These are phyloP conservation scores for Pichia cabralensis DNA, from an alignment of 805 yeast genomes.

Conservation along the genomic window DNA sequence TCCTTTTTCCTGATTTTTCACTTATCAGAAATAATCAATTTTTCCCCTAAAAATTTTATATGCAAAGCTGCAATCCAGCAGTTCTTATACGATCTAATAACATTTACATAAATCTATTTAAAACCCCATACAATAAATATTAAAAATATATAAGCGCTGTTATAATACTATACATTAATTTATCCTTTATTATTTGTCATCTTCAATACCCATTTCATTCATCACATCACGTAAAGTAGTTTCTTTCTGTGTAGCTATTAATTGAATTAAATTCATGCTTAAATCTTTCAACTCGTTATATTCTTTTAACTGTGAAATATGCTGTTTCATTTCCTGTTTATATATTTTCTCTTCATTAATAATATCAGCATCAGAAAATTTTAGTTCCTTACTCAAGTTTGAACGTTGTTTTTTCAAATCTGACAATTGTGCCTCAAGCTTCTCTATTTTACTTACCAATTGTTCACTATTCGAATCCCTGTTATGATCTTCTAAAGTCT, in stretches of 20 bases:
- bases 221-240: conserved; percentile 37
- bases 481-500: no score
- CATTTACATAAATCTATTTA: no score
- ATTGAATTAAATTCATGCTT: conserved; percentile 44
- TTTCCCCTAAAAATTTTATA: no score
- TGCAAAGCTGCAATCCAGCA: no score
- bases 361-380: neutral
- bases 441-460: conserved; percentile 6
- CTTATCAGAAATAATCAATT: no score
- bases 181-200: no score
- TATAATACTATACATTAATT: no score
- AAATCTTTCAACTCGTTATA: conserved; percentile 59
- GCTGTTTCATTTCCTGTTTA: conserved; percentile 36
- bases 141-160: no score
- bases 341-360: conserved; percentile 5
- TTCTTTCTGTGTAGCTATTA: conserved; percentile 51
- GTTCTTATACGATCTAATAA: no score
- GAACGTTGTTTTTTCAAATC: neutral
- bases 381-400: neutral
- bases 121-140: no score
- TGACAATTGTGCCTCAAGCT: neutral
- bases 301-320: conserved; percentile 40
- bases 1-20: no score
- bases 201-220: conserved; percentile 39
- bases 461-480: no score